Conservation (phyloP, 805 yeast genomes). For the Yarrowia deformans region DNA sequence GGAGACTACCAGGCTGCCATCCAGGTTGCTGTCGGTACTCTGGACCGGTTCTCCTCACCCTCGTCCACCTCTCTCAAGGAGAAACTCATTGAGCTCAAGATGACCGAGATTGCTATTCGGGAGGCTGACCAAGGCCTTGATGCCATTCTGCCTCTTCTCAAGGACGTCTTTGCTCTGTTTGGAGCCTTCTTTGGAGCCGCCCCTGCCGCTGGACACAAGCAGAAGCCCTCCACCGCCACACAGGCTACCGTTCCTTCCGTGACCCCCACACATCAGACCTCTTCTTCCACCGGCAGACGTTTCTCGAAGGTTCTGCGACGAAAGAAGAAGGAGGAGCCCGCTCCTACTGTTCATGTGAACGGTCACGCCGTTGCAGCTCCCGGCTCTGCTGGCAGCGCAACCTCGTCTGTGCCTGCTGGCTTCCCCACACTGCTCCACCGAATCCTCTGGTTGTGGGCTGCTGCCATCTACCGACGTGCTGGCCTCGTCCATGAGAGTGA, state of each 20-base stretch:
- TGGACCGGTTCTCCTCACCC: slow-evolving; percentile 47
- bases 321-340: slow-evolving; percentile 37
- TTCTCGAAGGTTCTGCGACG: slow-evolving; percentile 32
- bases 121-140: slow-evolving; percentile 66
- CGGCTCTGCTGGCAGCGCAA: not conserved
- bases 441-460: slow-evolving; percentile 75
- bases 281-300: slow-evolving; percentile 14
- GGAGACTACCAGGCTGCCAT: slow-evolving; percentile 65
- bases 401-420: not conserved
- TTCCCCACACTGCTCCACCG: slow-evolving; percentile 37
- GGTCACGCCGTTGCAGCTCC: slow-evolving; percentile 1
- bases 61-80: slow-evolving; percentile 49
- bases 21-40: slow-evolving; percentile 62
- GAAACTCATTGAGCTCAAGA: slow-evolving; percentile 66
- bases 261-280: slow-evolving; percentile 18
- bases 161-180: slow-evolving; percentile 68
- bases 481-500: slow-evolving; percentile 67
- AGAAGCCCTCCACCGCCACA: slow-evolving; percentile 24
- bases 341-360: not conserved
- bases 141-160: slow-evolving; percentile 67
- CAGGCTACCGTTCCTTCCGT: slow-evolving; percentile 18
- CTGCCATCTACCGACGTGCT: slow-evolving; percentile 66
- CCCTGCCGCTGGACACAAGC: slow-evolving; percentile 18
- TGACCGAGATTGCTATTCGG: slow-evolving; percentile 75
- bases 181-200: slow-evolving; percentile 55